Evolutionary conservation across 495 filamentous ascomycete species (phyloP).

Genomic region (Trichoderma gamsii): DNA sequence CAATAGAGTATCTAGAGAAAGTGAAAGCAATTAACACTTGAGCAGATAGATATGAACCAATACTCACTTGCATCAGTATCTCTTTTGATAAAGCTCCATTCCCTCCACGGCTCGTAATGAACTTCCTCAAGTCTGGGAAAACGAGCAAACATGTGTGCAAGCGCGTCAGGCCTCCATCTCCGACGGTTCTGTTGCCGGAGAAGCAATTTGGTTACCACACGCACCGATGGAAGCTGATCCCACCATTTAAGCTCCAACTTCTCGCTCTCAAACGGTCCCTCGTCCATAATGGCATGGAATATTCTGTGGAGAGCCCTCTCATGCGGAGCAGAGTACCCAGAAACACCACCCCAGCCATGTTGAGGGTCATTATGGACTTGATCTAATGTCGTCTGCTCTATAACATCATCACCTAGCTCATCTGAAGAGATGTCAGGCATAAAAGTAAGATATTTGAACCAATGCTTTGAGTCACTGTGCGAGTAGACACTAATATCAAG

Average conservation of each 20-base stretch:
- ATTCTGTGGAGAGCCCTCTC: slow-evolving; percentile 22
- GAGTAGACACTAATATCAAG: slow-evolving; percentile 38
- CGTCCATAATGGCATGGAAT: slow-evolving; percentile 23
- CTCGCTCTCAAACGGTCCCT: slow-evolving; percentile 26
- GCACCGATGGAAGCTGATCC: slow-evolving; percentile 29
- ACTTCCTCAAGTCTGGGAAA: slow-evolving; percentile 31
- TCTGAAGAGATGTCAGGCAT: slow-evolving; percentile 25
- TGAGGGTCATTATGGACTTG: slow-evolving; percentile 24
- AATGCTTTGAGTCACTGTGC: slow-evolving; percentile 34
- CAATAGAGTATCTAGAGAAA: slow-evolving; percentile 16
- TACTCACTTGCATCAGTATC: slow-evolving; percentile 25
- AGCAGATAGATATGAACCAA: slow-evolving; percentile 17
- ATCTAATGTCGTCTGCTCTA: slow-evolving; percentile 23
- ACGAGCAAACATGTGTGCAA: slow-evolving; percentile 29
- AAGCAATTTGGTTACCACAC: slow-evolving; percentile 29
- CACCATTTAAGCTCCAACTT: slow-evolving; percentile 26
- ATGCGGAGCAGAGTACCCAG: slow-evolving; percentile 25
- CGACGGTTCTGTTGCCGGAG: slow-evolving; percentile 32
- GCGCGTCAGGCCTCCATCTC: slow-evolving; percentile 27
- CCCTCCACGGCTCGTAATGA: slow-evolving; percentile 32
- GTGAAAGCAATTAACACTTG: slow-evolving; percentile 10
- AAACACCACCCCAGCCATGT: slow-evolving; percentile 27
- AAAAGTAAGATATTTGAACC: slow-evolving; percentile 30
- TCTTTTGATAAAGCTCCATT: slow-evolving; percentile 24
- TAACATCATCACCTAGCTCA: slow-evolving; percentile 3